Conservation (phyloP, 1,284 basidiomycete genomes). For the Chiua sp. region DNA sequence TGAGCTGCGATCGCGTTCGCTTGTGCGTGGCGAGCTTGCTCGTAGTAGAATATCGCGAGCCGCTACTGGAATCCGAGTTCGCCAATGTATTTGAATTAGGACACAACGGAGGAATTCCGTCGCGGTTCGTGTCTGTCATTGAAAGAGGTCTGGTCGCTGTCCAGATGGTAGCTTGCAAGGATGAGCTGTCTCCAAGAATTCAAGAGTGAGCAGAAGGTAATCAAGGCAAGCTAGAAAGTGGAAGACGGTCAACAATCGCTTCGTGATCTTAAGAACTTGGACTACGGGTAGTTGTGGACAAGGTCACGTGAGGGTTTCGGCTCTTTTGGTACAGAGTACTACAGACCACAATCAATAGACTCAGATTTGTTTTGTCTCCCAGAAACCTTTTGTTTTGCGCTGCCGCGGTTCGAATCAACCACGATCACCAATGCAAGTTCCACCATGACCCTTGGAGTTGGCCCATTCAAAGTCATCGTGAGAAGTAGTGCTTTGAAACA, state of each 20-base stretch:
- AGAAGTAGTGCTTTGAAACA: too few species aligned
- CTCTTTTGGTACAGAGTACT: too few species aligned
- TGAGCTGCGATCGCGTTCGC: slow-evolving; percentile 57
- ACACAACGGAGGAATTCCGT: slow-evolving; percentile 9
- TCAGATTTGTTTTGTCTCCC: too few species aligned
- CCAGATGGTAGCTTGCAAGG: background rate
- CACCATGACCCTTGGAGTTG: too few species aligned
- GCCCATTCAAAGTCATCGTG: too few species aligned
- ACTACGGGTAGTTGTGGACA: background rate
- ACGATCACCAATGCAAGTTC: too few species aligned
- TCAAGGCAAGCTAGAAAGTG: background rate
- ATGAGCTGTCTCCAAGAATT: background rate
- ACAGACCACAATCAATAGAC: too few species aligned
- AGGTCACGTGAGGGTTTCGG: slow-evolving; percentile 17
- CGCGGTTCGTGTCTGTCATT: slow-evolving; percentile 24
- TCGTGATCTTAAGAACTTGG: too few species aligned
- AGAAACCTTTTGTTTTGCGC: too few species aligned
- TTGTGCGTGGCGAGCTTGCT: slow-evolving; percentile 22
- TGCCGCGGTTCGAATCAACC: too few species aligned
- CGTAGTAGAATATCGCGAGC: background rate
- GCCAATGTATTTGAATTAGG: slow-evolving; percentile 2
- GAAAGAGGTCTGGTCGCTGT: slow-evolving; percentile 7
- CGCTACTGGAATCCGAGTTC: slow-evolving; percentile 3
- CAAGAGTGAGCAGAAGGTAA: background rate
- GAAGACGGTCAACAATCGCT: background rate